A percentile compares a stretch with the other conserved stretches of the same genome.
These are phyloP conservation scores for Mycena vitilis DNA, from an alignment of 768 basidiomycete genomes.

Conservation along the genomic window DNA sequence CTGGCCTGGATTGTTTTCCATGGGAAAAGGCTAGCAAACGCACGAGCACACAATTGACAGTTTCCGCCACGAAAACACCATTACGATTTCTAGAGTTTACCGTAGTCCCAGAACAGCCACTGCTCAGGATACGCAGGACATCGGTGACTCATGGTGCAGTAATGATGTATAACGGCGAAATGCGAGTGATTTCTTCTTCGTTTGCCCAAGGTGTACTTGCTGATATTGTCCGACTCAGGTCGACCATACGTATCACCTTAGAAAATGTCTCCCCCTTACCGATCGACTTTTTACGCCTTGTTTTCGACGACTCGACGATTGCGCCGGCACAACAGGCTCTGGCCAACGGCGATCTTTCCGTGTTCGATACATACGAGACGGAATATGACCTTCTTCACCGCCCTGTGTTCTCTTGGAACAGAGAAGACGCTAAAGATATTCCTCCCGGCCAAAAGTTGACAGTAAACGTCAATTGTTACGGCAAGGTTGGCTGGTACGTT, in stretches of 20 bases:
- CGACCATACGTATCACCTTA: conserved; percentile 84
- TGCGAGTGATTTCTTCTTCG: conserved; percentile 56
- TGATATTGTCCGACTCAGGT: conserved; percentile 58
- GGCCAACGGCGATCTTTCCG: conserved; percentile 81
- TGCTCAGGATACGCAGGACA: conserved; percentile 86
- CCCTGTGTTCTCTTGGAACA: conserved; percentile 85
- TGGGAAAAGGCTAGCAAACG: conserved; percentile 66
- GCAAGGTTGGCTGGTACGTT: conserved; percentile 92
- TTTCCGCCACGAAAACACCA: conserved; percentile 38
- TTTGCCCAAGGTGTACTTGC: conserved; percentile 12
- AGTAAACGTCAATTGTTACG: conserved; percentile 79
- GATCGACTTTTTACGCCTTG: conserved; percentile 86
- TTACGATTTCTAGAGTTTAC: conserved; percentile 80
- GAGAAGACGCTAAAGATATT: conserved; percentile 62
- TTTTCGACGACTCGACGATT: conserved; percentile 93
- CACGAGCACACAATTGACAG: conserved; percentile 35
- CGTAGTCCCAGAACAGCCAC: conserved; percentile 89
- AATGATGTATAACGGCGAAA: conserved; percentile 96
- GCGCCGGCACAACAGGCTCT: conserved; percentile 80
- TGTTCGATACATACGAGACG: conserved; percentile 91
- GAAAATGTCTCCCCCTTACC: conserved; percentile 90
- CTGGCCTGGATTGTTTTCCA: conserved; percentile 77
- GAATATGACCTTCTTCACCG: conserved; percentile 82
- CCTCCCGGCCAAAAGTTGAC: conserved; percentile 77
- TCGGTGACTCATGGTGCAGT: conserved; percentile 94